These are phyloP conservation scores for Picochlorum sp. DNA, from an alignment of 139 green algal genomes.

Conservation along the genomic window DNA sequence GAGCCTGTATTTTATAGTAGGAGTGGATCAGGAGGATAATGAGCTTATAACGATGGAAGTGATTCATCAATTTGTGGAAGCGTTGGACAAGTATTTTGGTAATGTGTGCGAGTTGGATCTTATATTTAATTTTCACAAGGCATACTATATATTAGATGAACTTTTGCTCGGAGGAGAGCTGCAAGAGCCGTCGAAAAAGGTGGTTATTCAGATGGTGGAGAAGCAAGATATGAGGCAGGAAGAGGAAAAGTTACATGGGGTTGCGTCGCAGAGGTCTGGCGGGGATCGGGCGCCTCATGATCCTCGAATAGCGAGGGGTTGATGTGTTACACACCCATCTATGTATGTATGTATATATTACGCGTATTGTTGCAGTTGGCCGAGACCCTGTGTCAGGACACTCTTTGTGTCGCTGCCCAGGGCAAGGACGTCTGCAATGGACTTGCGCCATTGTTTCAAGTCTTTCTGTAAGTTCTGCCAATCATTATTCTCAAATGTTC, in stretches of 20 bases:
- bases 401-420: constrained; percentile 1
- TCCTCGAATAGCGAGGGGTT: neutral
- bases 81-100: constrained; percentile 92
- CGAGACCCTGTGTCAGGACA: constrained; percentile 8
- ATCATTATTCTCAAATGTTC: constrained; percentile 32
- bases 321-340: neutral
- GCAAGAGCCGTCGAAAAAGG: constrained; percentile 87
- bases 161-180: constrained; percentile 88
- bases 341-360: neutral
- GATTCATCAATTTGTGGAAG: constrained; percentile 93
- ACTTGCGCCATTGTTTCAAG: constrained; percentile 33
- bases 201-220: constrained; percentile 47
- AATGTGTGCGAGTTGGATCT: constrained; percentile 99
- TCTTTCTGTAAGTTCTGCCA: constrained; percentile 36
- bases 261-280: neutral
- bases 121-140: constrained; percentile 88
- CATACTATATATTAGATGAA: constrained; percentile 98
- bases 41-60: constrained; percentile 83
- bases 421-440: neutral
- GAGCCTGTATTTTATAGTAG: constrained; percentile 90
- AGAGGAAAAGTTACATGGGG: constrained; percentile 32
- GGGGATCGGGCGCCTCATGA: neutral
- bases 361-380: constrained; percentile 8
- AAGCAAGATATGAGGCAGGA: constrained; percentile 78
- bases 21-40: constrained; percentile 72